phyloP scores from a whole-genome alignment of 441 rosid genomes.

The Capsella rubella region DNA sequence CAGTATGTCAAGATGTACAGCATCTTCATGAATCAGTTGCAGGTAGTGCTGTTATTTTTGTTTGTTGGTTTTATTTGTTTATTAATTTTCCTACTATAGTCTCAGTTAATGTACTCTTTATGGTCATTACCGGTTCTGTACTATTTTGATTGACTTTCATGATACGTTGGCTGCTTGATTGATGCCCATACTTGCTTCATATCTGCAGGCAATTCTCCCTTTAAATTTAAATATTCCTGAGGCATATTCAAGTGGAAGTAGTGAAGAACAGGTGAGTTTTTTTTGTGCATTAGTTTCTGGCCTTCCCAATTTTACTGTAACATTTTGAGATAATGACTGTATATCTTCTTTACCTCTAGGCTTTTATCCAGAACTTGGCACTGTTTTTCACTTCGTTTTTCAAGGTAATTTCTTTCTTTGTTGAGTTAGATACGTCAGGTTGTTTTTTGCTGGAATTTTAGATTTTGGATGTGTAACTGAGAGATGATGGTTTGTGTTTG shows the following conservation, averaged over 20 bases:
- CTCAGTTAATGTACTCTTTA: background rate
- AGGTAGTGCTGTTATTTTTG: slow-evolving; percentile 51
- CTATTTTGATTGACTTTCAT: background rate
- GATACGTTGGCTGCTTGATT: slow-evolving; percentile 27
- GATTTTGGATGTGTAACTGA: slow-evolving; percentile 5
- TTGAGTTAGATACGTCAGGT: background rate
- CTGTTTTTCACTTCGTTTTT: slow-evolving; percentile 95
- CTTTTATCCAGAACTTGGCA: slow-evolving; percentile 97
- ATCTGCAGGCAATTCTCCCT: slow-evolving; percentile 75
- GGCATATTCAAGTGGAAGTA: slow-evolving; percentile 86
- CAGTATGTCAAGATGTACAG: slow-evolving; percentile 90
- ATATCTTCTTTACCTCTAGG: slow-evolving; percentile 56
- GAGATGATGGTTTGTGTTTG: slow-evolving; percentile 11
- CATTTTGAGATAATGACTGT: slow-evolving; percentile 10
- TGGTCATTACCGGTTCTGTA: background rate
- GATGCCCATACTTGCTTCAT: slow-evolving; percentile 15
- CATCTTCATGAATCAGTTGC: slow-evolving; percentile 83
- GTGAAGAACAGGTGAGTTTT: slow-evolving; percentile 84
- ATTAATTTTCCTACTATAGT: slow-evolving; percentile 5
- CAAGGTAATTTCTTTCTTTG: slow-evolving; percentile 61
- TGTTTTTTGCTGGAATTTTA: slow-evolving; percentile 22
- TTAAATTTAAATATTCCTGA: slow-evolving; percentile 83
- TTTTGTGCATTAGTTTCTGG: slow-evolving; percentile 27
- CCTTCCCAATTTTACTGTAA: background rate
- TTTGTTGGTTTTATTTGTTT: slow-evolving; percentile 8